Evolutionary conservation across 768 basidiomycete genomes (phyloP).

Genomic region (Leccinum subgranulosum): DNA sequence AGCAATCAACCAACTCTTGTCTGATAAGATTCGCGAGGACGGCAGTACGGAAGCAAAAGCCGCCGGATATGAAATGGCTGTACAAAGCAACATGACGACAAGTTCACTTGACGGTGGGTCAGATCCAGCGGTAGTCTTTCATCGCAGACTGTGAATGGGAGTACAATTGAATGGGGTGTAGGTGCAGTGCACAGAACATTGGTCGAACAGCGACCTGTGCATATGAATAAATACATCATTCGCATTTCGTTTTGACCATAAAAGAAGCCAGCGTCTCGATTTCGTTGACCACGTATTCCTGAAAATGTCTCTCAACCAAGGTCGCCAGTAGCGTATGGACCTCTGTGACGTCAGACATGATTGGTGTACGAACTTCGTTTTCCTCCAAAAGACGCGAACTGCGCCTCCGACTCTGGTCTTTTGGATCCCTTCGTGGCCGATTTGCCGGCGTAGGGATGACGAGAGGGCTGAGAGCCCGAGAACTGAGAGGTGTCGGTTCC

Average conservation of each 20-base stretch:
- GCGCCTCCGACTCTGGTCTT: constrained; percentile 56
- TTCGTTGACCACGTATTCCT: constrained; percentile 60
- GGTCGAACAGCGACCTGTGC: constrained; percentile 16
- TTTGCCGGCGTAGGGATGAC: constrained; percentile 57
- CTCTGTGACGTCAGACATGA: constrained; percentile 68
- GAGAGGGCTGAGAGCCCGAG: constrained; percentile 52
- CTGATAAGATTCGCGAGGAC: constrained; percentile 26
- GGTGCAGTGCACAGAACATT: constrained; percentile 7
- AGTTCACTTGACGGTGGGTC: background rate
- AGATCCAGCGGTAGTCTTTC: constrained; percentile 2
- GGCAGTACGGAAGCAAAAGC: background rate
- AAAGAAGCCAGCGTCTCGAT: constrained; percentile 80
- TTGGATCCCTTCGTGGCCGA: constrained; percentile 66
- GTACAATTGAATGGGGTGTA: constrained; percentile 15
- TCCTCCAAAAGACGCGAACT: constrained; percentile 76
- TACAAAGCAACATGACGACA: background rate
- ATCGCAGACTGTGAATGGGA: constrained; percentile 7
- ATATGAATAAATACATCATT: constrained; percentile 28
- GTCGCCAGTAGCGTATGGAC: constrained; percentile 63
- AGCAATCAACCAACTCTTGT: constrained; percentile 6
- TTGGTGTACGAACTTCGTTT: constrained; percentile 51
- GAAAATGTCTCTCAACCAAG: constrained; percentile 73
- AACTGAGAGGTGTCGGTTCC: constrained; percentile 41
- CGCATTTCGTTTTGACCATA: constrained; percentile 67
- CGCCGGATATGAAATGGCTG: background rate